Conservation (phyloP, 2,329 filamentous ascomycete genomes). For the Penicillium decumbens region DNA sequence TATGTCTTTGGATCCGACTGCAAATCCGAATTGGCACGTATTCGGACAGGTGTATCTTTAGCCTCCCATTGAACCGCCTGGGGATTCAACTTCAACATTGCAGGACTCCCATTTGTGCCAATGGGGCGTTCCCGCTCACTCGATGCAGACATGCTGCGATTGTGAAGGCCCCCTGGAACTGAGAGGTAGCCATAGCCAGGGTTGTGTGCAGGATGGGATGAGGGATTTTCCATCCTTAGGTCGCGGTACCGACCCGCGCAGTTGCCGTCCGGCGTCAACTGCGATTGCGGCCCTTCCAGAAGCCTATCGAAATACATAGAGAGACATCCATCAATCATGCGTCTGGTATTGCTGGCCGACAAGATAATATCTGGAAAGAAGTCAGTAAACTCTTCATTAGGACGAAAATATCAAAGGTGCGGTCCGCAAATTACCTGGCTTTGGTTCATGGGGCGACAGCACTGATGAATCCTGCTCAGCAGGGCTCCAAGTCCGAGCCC, state of each 20-base stretch:
- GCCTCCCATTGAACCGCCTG: slow-evolving; percentile 14
- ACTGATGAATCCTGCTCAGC: slow-evolving; percentile 3
- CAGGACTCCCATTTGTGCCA: slow-evolving; percentile 13
- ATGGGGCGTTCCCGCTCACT: slow-evolving; percentile 17
- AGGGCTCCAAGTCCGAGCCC: not conserved
- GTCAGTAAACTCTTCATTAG: slow-evolving; percentile 6
- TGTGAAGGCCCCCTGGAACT: slow-evolving; percentile 20
- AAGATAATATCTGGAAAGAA: slow-evolving; percentile 43
- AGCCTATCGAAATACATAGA: slow-evolving; percentile 47
- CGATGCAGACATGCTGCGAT: slow-evolving; percentile 28
- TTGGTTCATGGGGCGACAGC: slow-evolving; percentile 1
- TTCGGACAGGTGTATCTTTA: slow-evolving; percentile 20
- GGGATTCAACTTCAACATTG: slow-evolving; percentile 19
- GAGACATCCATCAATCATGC: slow-evolving; percentile 55
- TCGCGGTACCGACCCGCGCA: slow-evolving; percentile 4
- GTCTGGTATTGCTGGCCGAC: slow-evolving; percentile 57
- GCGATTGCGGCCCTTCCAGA: slow-evolving; percentile 26
- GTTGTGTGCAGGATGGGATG: slow-evolving; percentile 6
- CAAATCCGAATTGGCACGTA: slow-evolving; percentile 30
- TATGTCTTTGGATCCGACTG: slow-evolving; percentile 22
- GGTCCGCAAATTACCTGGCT: slow-evolving; percentile 9
- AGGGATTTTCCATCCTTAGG: slow-evolving; percentile 9
- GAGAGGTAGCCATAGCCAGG: slow-evolving; percentile 16
- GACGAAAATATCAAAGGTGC: no score
- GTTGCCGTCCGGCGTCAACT: slow-evolving; percentile 19